Percentiles rank a stretch among this genome's conserved stretches.
Conservation (phyloP, 2,329 filamentous ascomycete species). For the Pseudopyricularia javanii region DNA sequence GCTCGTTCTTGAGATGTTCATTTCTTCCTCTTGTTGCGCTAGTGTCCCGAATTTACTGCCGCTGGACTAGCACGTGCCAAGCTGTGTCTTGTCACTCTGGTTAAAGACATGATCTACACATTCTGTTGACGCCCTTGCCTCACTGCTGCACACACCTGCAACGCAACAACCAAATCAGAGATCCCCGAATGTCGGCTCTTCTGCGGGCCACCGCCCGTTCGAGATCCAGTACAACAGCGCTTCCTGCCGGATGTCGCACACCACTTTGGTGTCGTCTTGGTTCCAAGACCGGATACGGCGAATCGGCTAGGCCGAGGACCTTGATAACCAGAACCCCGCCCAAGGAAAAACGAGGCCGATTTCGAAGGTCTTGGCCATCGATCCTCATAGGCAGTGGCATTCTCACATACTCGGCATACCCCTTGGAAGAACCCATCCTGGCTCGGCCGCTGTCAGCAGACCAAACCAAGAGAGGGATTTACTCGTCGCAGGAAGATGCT, state of each 20-base stretch:
- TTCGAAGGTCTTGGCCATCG: background rate
- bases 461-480: background rate
- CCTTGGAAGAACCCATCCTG: constrained; percentile 17
- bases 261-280: background rate
- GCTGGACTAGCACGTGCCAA: background rate
- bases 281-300: background rate
- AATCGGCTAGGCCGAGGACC: background rate
- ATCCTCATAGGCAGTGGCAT: constrained; percentile 19
- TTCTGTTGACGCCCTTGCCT: background rate
- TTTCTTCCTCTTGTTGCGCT: background rate
- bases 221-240: background rate
- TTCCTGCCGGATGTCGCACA: background rate
- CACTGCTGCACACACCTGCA: background rate
- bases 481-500: background rate
- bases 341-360: background rate
- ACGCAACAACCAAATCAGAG: background rate
- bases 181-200: background rate
- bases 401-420: constrained; percentile 25
- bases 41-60: background rate
- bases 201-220: background rate
- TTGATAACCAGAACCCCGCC: background rate
- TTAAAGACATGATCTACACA: background rate
- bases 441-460: background rate
- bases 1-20: background rate
- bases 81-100: background rate